phyloP scores from a whole-genome alignment of 352 stramenopile genomes.

The Globisporangium abappressorium region DNA sequence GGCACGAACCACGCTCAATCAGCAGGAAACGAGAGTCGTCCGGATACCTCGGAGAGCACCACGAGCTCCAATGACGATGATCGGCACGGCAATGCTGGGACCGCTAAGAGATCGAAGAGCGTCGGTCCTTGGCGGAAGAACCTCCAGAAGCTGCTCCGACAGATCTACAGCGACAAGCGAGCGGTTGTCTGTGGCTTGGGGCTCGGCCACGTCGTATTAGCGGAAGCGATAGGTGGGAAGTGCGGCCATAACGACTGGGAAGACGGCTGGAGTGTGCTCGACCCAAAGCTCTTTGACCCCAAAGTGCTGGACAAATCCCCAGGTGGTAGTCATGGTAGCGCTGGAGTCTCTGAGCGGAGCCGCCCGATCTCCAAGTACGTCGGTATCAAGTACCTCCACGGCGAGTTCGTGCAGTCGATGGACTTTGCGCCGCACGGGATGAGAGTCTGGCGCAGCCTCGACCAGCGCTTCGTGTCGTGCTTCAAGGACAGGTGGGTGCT shows the following conservation, averaged over 20 bases:
- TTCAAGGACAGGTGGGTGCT: slow-evolving; percentile 20
- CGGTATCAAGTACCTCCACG: slow-evolving; percentile 27
- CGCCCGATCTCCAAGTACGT: slow-evolving; percentile 10
- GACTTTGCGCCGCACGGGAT: slow-evolving; percentile 13
- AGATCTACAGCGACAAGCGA: slow-evolving; percentile 24
- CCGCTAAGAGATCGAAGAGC: neutral
- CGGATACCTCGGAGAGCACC: slow-evolving; percentile 10
- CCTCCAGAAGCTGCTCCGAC: slow-evolving; percentile 25
- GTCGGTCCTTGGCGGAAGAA: slow-evolving; percentile 18
- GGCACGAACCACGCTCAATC: neutral
- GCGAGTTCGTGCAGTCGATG: slow-evolving; percentile 24
- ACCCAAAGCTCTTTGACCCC: slow-evolving; percentile 14
- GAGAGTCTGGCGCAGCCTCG: slow-evolving; percentile 19
- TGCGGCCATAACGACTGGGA: slow-evolving; percentile 17
- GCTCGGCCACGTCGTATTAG: slow-evolving; percentile 31
- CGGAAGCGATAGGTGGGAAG: slow-evolving; percentile 20
- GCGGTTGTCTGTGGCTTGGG: slow-evolving; percentile 25
- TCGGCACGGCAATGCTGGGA: neutral
- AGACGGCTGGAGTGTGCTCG: slow-evolving; percentile 25
- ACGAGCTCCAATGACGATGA: neutral
- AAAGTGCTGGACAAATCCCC: neutral
- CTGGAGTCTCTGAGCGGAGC: neutral
- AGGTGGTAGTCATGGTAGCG: neutral
- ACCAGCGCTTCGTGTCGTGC: slow-evolving; percentile 20
- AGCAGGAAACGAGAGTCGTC: neutral